Evolutionary conservation across 345 rosid species (phyloP).

Genomic region (Pistacia vera): DNA sequence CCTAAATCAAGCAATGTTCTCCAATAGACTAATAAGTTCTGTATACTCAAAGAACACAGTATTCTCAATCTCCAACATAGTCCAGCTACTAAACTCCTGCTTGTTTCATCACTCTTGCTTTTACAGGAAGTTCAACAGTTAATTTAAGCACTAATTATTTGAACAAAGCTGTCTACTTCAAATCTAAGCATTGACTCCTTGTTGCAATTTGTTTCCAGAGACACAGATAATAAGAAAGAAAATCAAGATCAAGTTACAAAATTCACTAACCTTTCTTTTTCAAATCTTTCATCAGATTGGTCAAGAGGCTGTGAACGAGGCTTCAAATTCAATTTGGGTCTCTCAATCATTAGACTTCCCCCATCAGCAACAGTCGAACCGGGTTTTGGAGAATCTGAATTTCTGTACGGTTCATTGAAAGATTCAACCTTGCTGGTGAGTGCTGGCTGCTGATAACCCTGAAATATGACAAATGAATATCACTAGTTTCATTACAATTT

Average conservation of each 20-base stretch:
- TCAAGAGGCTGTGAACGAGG: slow-evolving; percentile 29
- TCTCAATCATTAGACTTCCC: slow-evolving; percentile 18
- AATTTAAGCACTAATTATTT: background rate
- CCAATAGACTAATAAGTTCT: background rate
- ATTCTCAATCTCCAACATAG: background rate
- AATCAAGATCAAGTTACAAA: background rate
- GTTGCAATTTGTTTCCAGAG: background rate
- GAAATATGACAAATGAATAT: background rate
- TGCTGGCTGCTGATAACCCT: slow-evolving; percentile 8
- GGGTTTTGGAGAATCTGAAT: slow-evolving; percentile 13
- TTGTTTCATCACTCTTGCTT: background rate
- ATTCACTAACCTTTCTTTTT: slow-evolving; percentile 18
- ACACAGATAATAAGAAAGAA: background rate
- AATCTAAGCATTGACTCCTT: background rate
- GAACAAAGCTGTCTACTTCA: background rate
- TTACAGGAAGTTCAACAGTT: background rate
- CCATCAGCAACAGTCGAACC: slow-evolving; percentile 5
- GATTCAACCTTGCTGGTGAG: slow-evolving; percentile 5
- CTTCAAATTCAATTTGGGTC: slow-evolving; percentile 35
- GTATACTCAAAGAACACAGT: background rate
- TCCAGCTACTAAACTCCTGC: background rate
- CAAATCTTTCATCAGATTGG: slow-evolving; percentile 20
- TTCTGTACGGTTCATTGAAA: slow-evolving; percentile 1
- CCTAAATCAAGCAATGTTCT: background rate
- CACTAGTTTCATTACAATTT: background rate